These are phyloP conservation scores for Fusarium setosum DNA, from an alignment of 2,329 filamentous ascomycete genomes.

Conservation along the genomic window DNA sequence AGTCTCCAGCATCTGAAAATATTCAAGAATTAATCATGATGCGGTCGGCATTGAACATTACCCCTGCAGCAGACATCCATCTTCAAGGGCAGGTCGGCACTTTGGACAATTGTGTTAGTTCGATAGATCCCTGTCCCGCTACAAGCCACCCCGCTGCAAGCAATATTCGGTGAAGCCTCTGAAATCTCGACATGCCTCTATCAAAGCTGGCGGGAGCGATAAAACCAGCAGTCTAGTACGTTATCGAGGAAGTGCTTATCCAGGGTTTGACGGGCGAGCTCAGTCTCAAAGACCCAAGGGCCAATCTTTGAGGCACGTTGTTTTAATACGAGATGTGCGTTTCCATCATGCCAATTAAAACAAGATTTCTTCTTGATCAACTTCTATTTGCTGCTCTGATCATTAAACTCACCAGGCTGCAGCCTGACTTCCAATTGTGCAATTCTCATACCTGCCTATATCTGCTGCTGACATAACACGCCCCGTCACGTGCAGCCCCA, in stretches of 20 bases:
- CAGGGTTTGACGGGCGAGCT: slow-evolving; percentile 3
- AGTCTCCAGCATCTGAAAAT: too few relatives aligned
- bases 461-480: slow-evolving; percentile 4
- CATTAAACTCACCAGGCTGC: neutral
- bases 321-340: neutral
- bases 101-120: neutral
- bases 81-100: neutral
- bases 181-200: slow-evolving; percentile 25
- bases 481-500: slow-evolving; percentile 29
- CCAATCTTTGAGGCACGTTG: neutral
- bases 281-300: too few relatives aligned
- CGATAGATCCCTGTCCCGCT: neutral
- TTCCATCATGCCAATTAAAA: neutral
- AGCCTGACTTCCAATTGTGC: neutral
- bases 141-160: neutral
- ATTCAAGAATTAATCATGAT: too few relatives aligned
- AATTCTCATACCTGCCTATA: neutral
- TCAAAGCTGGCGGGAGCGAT: slow-evolving; percentile 23
- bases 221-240: slow-evolving; percentile 27
- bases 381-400: neutral
- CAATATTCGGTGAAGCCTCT: neutral
- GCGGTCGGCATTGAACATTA: neutral
- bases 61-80: neutral
- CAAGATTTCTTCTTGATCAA: neutral
- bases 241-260: slow-evolving; percentile 31